Percentiles rank a stretch among this genome's conserved stretches.
These are phyloP conservation scores for Entomortierella chlamydospora DNA, from an alignment of 192 early-diverging fungal species.

Conservation along the genomic window DNA sequence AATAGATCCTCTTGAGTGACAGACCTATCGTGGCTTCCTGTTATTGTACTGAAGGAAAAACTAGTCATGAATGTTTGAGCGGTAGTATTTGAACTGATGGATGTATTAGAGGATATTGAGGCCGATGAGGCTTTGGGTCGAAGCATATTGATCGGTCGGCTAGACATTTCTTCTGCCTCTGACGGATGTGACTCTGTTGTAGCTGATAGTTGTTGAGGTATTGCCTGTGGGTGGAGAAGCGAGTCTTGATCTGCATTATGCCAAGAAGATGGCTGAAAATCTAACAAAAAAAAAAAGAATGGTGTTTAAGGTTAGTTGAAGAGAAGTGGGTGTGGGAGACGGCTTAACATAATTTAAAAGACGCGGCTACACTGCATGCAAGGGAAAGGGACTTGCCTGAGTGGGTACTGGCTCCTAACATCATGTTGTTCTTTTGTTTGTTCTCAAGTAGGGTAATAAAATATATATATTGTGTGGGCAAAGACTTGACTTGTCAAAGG, in stretches of 20 bases:
- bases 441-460: too few relatives aligned
- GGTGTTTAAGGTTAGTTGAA: too few relatives aligned
- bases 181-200: neutral
- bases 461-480: too few relatives aligned
- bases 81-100: constrained; percentile 27
- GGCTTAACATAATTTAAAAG: too few relatives aligned
- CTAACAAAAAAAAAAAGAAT: too few relatives aligned
- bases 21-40: constrained; percentile 7
- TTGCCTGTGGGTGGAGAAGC: neutral
- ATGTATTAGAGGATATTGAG: constrained; percentile 25
- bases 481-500: too few relatives aligned
- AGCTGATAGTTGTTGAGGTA: neutral
- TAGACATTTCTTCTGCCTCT: neutral
- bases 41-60: constrained; percentile 28
- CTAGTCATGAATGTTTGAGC: constrained; percentile 40
- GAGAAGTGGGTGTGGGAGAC: too few relatives aligned
- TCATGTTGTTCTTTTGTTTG: neutral
- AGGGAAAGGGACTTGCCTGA: neutral
- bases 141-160: neutral
- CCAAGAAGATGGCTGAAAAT: too few relatives aligned
- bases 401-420: neutral
- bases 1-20: constrained; percentile 3
- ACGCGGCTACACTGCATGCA: too few relatives aligned
- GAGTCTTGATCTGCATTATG: too few relatives aligned
- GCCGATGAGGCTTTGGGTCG: constrained; percentile 14